A percentile compares a stretch with the other conserved stretches of the same genome.
phyloP scores from a whole-genome alignment of 768 basidiomycete species.

The Lactarius deliciosus region DNA sequence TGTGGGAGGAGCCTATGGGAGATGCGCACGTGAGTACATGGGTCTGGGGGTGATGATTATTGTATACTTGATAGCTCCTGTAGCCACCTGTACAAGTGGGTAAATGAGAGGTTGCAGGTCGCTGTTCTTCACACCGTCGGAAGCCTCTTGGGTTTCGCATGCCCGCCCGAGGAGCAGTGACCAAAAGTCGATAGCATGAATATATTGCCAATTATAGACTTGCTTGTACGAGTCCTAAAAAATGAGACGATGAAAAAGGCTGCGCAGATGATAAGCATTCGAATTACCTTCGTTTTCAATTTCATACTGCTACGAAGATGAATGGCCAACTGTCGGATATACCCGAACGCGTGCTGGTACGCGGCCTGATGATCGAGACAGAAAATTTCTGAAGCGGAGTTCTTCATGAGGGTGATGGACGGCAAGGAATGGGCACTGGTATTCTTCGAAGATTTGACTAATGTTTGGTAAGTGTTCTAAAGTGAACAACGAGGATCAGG shows the following conservation, averaged over 20 bases:
- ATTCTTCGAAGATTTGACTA: constrained; percentile 81
- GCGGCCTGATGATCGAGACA: constrained; percentile 67
- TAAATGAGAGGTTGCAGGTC: constrained; percentile 88
- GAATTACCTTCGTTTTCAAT: constrained; percentile 70
- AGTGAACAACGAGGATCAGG: constrained; percentile 5
- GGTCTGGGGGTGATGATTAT: neutral
- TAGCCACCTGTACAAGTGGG: constrained; percentile 90
- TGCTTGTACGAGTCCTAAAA: constrained; percentile 83
- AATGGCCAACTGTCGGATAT: constrained; percentile 92
- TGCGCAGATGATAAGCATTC: neutral
- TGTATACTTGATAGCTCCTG: constrained; percentile 89
- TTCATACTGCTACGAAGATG: constrained; percentile 92
- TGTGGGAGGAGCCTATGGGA: constrained; percentile 77
- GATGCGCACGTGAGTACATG: constrained; percentile 4
- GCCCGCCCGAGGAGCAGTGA: constrained; percentile 80
- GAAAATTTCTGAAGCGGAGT: constrained; percentile 92
- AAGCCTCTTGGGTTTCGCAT: constrained; percentile 60
- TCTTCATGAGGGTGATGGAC: constrained; percentile 95
- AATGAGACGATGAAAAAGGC: neutral
- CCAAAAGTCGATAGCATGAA: constrained; percentile 97
- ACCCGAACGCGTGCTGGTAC: constrained; percentile 95
- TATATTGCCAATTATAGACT: constrained; percentile 99
- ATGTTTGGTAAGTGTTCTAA: constrained; percentile 84
- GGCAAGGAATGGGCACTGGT: constrained; percentile 88
- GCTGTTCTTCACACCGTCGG: constrained; percentile 59